A percentile compares a stretch with the other conserved stretches of the same genome.
These are phyloP conservation scores for Pachysandra terminalis DNA, from an alignment of 164 flowering plant species.

Conservation along the genomic window DNA sequence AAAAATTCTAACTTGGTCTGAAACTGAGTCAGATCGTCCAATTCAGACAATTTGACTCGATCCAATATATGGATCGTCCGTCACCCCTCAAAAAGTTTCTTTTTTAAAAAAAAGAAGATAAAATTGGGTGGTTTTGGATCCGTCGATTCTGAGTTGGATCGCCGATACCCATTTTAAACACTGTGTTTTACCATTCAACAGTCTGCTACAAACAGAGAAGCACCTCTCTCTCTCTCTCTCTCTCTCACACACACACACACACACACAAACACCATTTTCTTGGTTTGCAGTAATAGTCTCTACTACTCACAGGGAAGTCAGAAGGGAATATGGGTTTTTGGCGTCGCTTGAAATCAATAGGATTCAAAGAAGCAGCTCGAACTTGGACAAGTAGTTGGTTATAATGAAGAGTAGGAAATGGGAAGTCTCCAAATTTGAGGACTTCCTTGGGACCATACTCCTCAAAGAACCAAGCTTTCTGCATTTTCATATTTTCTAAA, in stretches of 20 bases:
- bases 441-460: slow-evolving; percentile 41
- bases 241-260: too few species aligned
- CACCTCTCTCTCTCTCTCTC: neutral
- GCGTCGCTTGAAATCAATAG: slow-evolving; percentile 42
- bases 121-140: too few species aligned
- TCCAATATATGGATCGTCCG: too few species aligned
- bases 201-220: neutral
- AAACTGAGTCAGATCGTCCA: too few species aligned
- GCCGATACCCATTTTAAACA: too few species aligned
- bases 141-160: too few species aligned
- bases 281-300: neutral
- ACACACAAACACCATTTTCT: too few species aligned
- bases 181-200: too few species aligned
- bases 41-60: too few species aligned
- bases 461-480: slow-evolving; percentile 41
- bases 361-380: slow-evolving; percentile 40
- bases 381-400: slow-evolving; percentile 41
- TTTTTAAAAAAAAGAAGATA: too few species aligned
- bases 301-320: slow-evolving; percentile 32
- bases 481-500: slow-evolving; percentile 18
- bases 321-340: slow-evolving; percentile 28
- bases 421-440: slow-evolving; percentile 34
- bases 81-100: too few species aligned
- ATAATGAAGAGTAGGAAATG: slow-evolving; percentile 25
- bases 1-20: too few species aligned